These are phyloP conservation scores for Trametes cinnabarina DNA, from an alignment of 768 basidiomycete species.

Conservation along the genomic window DNA sequence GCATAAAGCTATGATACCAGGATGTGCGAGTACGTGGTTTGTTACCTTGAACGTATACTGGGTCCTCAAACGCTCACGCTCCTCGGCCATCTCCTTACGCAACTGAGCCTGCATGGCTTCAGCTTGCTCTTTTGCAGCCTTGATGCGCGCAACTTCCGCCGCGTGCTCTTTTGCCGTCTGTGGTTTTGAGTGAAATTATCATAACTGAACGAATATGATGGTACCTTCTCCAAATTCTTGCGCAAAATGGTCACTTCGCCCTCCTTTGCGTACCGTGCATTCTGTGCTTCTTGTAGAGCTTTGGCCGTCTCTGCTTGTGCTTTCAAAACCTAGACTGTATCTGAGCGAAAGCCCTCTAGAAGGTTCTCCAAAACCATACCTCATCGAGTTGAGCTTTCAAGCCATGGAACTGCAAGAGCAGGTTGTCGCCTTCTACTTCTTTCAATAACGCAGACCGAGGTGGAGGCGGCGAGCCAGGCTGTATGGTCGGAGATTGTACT, in stretches of 20 bases:
- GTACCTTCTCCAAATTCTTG: slow-evolving; percentile 68
- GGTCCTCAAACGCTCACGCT: slow-evolving; percentile 68
- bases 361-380: slow-evolving; percentile 36
- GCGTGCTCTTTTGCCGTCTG: slow-evolving; percentile 61
- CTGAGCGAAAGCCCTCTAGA: too few species aligned
- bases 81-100: slow-evolving; percentile 62
- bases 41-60: slow-evolving; percentile 66
- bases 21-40: neutral
- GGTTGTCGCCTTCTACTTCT: neutral
- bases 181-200: neutral
- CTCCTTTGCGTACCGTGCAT: slow-evolving; percentile 56
- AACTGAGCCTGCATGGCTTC: slow-evolving; percentile 54
- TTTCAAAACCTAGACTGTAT: slow-evolving; percentile 45
- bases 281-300: slow-evolving; percentile 46
- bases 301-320: slow-evolving; percentile 47
- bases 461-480: neutral
- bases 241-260: slow-evolving; percentile 71
- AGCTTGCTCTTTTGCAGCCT: slow-evolving; percentile 57
- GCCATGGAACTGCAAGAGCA: slow-evolving; percentile 15
- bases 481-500: neutral
- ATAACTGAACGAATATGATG: neutral
- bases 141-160: slow-evolving; percentile 53
- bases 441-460: neutral
- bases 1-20: neutral
- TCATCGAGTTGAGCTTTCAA: slow-evolving; percentile 42